Evolutionary conservation across 2,329 filamentous ascomycete genomes (phyloP).

Genomic region (Alternaria panax): DNA sequence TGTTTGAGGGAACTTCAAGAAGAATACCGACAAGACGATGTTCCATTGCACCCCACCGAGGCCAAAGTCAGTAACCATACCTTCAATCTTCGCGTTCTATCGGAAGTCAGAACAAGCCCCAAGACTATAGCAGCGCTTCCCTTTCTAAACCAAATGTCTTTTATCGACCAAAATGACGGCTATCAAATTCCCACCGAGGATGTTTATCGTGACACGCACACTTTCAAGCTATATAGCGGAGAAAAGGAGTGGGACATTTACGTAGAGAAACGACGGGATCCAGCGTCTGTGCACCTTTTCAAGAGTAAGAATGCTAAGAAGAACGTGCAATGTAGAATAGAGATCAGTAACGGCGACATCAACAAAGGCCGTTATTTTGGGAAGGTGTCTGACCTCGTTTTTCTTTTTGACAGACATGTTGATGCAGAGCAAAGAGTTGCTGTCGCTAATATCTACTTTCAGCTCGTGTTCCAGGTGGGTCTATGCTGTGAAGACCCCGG

Average conservation of each 20-base stretch:
- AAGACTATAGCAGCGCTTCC: background rate
- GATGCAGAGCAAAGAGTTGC: background rate
- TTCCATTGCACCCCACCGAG: slow-evolving; percentile 50
- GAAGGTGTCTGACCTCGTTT: background rate
- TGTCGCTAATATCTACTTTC: background rate
- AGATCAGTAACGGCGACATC: background rate
- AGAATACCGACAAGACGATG: slow-evolving; percentile 66
- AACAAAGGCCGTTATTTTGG: background rate
- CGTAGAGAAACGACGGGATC: background rate
- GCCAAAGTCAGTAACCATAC: slow-evolving; percentile 65
- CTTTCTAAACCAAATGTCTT: background rate
- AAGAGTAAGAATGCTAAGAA: background rate
- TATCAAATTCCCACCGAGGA: background rate
- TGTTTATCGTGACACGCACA: background rate
- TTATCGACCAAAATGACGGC: background rate
- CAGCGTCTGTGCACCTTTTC: background rate
- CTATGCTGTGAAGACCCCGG: background rate
- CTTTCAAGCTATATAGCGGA: background rate
- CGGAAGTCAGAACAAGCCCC: background rate
- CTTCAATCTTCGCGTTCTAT: slow-evolving; percentile 66
- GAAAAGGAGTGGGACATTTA: background rate
- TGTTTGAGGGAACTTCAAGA: slow-evolving; percentile 52
- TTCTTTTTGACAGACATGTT: background rate
- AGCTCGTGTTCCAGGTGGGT: background rate
- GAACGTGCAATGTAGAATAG: background rate